phyloP scores from a whole-genome alignment of 176 grass and related monocot genomes.

The Phyllostachys edulis region DNA sequence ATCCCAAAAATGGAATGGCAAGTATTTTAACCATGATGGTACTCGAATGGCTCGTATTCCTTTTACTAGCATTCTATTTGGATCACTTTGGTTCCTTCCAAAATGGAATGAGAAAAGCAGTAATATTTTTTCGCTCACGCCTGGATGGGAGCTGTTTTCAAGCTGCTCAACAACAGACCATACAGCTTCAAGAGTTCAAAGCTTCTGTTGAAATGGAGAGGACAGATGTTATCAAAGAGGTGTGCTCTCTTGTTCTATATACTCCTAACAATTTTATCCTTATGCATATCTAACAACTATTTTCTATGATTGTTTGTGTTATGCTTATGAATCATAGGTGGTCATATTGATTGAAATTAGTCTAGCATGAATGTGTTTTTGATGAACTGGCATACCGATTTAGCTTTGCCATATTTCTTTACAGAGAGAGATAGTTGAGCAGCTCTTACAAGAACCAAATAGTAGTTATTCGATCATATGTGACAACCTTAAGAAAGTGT shows the following conservation, averaged over 20 bases:
- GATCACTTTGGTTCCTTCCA: slow-evolving; percentile 53
- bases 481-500: slow-evolving; percentile 75
- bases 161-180: slow-evolving; percentile 30
- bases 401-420: slow-evolving; percentile 27
- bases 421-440: slow-evolving; percentile 65
- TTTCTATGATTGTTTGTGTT: neutral
- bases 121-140: neutral
- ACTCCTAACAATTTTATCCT: neutral
- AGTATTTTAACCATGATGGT: slow-evolving; percentile 60
- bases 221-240: slow-evolving; percentile 63
- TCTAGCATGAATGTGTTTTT: neutral
- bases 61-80: slow-evolving; percentile 53
- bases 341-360: neutral
- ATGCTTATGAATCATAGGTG: neutral
- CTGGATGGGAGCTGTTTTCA: slow-evolving; percentile 7
- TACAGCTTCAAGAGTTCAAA: slow-evolving; percentile 52
- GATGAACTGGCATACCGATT: neutral
- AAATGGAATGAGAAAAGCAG: slow-evolving; percentile 44
- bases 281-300: neutral
- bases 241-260: neutral
- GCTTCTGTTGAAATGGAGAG: slow-evolving; percentile 53
- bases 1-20: slow-evolving; percentile 60
- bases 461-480: slow-evolving; percentile 61
- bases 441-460: slow-evolving; percentile 41
- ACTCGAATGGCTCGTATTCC: slow-evolving; percentile 67